phyloP scores from a whole-genome alignment of 352 stramenopile species.

The Pythium grandisporangium region DNA sequence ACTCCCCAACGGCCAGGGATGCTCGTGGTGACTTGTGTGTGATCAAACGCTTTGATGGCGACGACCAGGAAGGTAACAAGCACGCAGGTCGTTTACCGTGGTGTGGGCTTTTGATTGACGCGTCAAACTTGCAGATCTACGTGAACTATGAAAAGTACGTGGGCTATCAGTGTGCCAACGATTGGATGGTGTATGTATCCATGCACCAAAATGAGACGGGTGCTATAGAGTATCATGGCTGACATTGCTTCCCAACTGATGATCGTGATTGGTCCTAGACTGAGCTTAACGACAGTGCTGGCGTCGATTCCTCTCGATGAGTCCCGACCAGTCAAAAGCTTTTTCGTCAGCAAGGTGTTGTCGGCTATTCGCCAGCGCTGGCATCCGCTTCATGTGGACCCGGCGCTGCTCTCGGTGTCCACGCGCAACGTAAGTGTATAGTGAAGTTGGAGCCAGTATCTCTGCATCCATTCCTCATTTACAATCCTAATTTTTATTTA shows the following conservation, averaged over 20 bases:
- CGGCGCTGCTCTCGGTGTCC: constrained; percentile 18
- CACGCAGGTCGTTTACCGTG: constrained; percentile 24
- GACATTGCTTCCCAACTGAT: not conserved
- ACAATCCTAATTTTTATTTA: not conserved
- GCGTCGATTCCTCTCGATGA: constrained; percentile 52
- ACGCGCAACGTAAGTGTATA: constrained; percentile 33
- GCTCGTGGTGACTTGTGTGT: constrained; percentile 1
- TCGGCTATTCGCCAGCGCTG: constrained; percentile 56
- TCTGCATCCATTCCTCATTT: too few species aligned
- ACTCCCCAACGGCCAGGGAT: not conserved
- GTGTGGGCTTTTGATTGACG: constrained; percentile 69
- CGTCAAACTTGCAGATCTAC: constrained; percentile 38
- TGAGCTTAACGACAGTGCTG: constrained; percentile 22
- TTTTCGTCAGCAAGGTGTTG: constrained; percentile 61
- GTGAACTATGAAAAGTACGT: constrained; percentile 76
- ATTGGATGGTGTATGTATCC: too few species aligned
- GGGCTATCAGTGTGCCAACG: not conserved
- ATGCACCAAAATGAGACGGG: too few species aligned
- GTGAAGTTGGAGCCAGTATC: too few species aligned
- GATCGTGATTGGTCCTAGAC: constrained; percentile 4
- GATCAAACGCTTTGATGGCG: constrained; percentile 15
- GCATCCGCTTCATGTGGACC: constrained; percentile 60
- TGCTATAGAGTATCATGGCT: too few species aligned
- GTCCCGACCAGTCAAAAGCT: constrained; percentile 27
- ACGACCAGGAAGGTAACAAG: constrained; percentile 1